Evolutionary conservation across 164 flowering plant genomes (phyloP).

Genomic region (Aristolochia contorta): DNA sequence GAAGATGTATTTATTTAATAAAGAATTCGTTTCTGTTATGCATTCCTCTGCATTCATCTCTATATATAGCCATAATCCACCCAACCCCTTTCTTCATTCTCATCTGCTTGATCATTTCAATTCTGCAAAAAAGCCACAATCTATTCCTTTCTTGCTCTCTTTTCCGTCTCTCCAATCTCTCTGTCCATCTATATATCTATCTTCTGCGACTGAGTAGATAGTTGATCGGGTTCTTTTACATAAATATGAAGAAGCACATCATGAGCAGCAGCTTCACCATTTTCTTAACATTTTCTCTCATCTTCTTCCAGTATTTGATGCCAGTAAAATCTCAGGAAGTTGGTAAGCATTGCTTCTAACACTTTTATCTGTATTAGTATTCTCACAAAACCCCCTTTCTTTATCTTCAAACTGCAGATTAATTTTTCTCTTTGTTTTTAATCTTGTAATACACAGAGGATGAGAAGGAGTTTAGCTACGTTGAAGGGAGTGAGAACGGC

Average conservation of each 20-base stretch:
- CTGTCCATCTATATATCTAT: background rate
- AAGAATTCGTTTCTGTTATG: too few species aligned
- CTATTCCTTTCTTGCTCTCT: background rate
- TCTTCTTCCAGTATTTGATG: background rate
- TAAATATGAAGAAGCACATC: background rate
- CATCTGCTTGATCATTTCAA: too few species aligned
- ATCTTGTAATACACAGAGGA: slow-evolving; percentile 17
- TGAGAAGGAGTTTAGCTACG: slow-evolving; percentile 23
- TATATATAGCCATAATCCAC: too few species aligned
- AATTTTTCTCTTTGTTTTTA: background rate
- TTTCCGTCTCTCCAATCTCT: background rate
- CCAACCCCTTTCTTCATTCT: too few species aligned
- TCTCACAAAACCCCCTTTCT: background rate
- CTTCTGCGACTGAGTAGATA: background rate
- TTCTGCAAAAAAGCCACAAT: too few species aligned
- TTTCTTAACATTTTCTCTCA: background rate
- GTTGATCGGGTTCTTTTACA: background rate
- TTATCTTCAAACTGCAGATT: background rate
- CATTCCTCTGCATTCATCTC: too few species aligned
- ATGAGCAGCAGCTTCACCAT: background rate
- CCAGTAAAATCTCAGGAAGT: slow-evolving; percentile 6
- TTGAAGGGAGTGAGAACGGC: slow-evolving; percentile 14
- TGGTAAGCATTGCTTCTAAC: background rate
- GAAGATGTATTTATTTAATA: too few species aligned
- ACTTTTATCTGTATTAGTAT: too few species aligned